Conservation (phyloP, 2,329 filamentous ascomycete genomes). For the Thermomyces lanuginosus region DNA sequence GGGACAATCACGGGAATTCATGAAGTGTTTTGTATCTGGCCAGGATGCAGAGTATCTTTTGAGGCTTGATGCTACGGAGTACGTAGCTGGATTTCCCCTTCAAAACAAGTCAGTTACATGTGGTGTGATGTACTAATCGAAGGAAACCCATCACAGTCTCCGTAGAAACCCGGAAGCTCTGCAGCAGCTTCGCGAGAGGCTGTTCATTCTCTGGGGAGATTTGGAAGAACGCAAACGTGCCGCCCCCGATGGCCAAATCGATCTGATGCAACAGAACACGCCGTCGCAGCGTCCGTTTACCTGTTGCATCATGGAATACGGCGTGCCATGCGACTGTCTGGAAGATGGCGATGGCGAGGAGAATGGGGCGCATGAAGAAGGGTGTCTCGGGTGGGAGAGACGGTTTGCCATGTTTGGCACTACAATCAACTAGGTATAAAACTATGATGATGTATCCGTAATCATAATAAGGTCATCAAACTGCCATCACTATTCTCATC, state of each 20-base stretch:
- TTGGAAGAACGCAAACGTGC: constrained; percentile 51
- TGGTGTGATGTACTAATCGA: neutral
- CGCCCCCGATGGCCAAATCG: constrained; percentile 11
- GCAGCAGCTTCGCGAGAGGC: constrained; percentile 44
- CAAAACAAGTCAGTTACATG: neutral
- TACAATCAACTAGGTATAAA: constrained; percentile 29
- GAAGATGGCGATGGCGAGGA: constrained; percentile 12
- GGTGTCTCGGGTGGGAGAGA: constrained; percentile 41
- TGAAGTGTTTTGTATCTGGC: constrained; percentile 56
- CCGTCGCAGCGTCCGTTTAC: constrained; percentile 45
- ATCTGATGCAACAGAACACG: constrained; percentile 6
- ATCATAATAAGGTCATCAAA: too few relatives aligned
- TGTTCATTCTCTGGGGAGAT: constrained; percentile 75
- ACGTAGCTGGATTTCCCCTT: constrained; percentile 13
- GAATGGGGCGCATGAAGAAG: constrained; percentile 26
- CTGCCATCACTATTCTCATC: too few relatives aligned
- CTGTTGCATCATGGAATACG: constrained; percentile 59
- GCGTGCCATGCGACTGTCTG: constrained; percentile 29
- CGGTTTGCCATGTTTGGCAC: constrained; percentile 51
- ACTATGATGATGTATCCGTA: too few relatives aligned
- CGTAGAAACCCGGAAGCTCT: constrained; percentile 36
- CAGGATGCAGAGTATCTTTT: constrained; percentile 41
- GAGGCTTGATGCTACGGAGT: constrained; percentile 38
- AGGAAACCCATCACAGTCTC: too few relatives aligned
- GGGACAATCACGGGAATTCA: constrained; percentile 27